phyloP scores from a whole-genome alignment of 1,284 basidiomycete genomes.

The Trametes sp. region DNA sequence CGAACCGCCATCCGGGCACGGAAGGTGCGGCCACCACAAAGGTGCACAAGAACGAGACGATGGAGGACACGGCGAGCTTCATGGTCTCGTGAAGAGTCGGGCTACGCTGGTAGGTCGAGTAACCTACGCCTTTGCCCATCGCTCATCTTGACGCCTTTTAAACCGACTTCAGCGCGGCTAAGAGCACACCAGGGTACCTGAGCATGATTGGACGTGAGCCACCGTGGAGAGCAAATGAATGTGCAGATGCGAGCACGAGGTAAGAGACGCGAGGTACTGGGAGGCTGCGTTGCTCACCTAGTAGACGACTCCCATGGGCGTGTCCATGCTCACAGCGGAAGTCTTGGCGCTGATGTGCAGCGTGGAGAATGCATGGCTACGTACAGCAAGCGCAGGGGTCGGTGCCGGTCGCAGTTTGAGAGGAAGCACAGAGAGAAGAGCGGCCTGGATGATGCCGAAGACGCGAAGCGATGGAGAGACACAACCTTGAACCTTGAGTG shows the following conservation, averaged over 20 bases:
- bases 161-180: neutral
- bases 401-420: too few relatives aligned
- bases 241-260: neutral
- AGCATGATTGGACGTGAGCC: neutral
- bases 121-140: too few relatives aligned
- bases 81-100: neutral
- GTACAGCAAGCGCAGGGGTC: neutral
- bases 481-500: neutral
- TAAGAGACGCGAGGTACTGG: neutral
- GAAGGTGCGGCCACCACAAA: constrained; percentile 17
- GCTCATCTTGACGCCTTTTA: neutral
- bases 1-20: too few relatives aligned
- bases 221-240: neutral
- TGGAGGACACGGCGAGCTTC: constrained; percentile 3
- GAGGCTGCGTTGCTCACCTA: neutral
- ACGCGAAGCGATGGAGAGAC: neutral
- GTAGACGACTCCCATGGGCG: neutral
- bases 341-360: neutral
- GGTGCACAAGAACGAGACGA: neutral
- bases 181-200: neutral
- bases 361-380: neutral
- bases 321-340: neutral
- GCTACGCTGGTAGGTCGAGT: neutral
- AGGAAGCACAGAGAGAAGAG: neutral
- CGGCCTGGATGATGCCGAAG: neutral